Evolutionary conservation across 2,329 filamentous ascomycete genomes (phyloP), one percentile per base, ranked within the genome.

Genomic region (Penicillium aurantiogriseum): DNA sequence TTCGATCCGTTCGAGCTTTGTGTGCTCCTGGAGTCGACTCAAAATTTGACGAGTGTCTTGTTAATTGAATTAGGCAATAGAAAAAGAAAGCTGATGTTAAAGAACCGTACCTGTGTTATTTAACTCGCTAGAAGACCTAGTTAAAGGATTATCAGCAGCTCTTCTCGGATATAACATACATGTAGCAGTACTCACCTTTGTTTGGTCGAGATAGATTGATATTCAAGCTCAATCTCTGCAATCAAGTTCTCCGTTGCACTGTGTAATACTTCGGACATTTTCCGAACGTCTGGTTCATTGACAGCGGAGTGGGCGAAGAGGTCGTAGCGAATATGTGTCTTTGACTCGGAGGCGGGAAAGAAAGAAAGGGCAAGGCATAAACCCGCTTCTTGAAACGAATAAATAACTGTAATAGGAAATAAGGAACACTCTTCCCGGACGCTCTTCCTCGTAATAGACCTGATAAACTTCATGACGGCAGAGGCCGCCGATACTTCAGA

Each of bases 301-400:
- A 51, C 59, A 7, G 44, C 3, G 3, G 51, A 50, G 1, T 25
- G 27, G 4, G 55, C 36, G 42, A 71, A 72, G 2, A 74, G 23
- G 36, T 75, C 72, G 45, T 68, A 73, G 50, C 72, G 68, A n/a
- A 74, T 42, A 1, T 61, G 48, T 0, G 71, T 71, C 35, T 47
- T 69, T 6, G 51, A 55, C 42, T 67, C 66, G 1, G 69, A 68
- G 0, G 59, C 51, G 1, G 72, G 71, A 9, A 70, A 29, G 10
- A 74, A 63, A 19, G 59, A 68, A 21, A 75, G 15, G 0, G 63
- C 61, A 8, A 69, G 59, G 62, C 65, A 70, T 2, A 66, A 42
- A 15, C 42, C 40, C 4, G 54, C 52, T 36, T 63, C 36, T 31
- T 62, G 51, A 17, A 73, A 57, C 1, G 59, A 55, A 31, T 67